A percentile compares a stretch with the other conserved stretches of the same genome.
phyloP scores from a whole-genome alignment of 805 yeast genomes.

The Lipomyces yamadae region DNA sequence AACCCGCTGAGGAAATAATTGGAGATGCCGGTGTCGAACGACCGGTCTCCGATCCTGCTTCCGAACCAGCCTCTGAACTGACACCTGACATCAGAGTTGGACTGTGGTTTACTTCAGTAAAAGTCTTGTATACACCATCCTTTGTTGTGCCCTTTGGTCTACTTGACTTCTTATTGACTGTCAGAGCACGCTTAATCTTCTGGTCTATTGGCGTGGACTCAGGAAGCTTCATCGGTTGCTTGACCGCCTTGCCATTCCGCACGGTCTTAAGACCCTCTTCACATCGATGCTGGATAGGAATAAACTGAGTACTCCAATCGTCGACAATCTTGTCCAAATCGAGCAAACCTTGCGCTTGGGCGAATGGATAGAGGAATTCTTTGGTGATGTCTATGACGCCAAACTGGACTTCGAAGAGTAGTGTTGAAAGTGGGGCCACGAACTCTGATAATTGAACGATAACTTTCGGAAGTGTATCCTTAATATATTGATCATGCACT shows the following conservation, averaged over 20 bases:
- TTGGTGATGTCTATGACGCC: conserved; percentile 40
- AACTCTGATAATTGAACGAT: conserved; percentile 43
- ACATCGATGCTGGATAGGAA: conserved; percentile 39
- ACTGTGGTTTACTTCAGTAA: conserved; percentile 21
- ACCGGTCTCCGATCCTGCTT: conserved; percentile 11
- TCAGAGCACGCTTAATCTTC: conserved; percentile 38
- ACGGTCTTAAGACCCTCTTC: conserved; percentile 42
- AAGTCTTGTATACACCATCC: conserved; percentile 31
- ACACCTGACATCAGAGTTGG: conserved; percentile 17
- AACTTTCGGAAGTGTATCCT: conserved; percentile 42
- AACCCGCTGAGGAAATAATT: background rate
- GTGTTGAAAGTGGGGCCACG: conserved; percentile 42
- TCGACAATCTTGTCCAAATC: conserved; percentile 31
- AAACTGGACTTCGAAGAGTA: conserved; percentile 41
- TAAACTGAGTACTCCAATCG: conserved; percentile 43
- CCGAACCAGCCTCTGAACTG: conserved; percentile 24
- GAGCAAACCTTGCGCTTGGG: conserved; percentile 40
- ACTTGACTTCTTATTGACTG: conserved; percentile 47
- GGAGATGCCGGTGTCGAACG: conserved; percentile 3
- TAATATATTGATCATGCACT: conserved; percentile 43
- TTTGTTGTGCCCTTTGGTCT: conserved; percentile 31
- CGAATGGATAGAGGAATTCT: conserved; percentile 37
- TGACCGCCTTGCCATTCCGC: conserved; percentile 42
- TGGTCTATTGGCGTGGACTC: conserved; percentile 27
- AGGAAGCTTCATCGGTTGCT: conserved; percentile 40